These are phyloP conservation scores for Pythium phragmiticola DNA, from an alignment of 352 stramenopile genomes.

Conservation along the genomic window DNA sequence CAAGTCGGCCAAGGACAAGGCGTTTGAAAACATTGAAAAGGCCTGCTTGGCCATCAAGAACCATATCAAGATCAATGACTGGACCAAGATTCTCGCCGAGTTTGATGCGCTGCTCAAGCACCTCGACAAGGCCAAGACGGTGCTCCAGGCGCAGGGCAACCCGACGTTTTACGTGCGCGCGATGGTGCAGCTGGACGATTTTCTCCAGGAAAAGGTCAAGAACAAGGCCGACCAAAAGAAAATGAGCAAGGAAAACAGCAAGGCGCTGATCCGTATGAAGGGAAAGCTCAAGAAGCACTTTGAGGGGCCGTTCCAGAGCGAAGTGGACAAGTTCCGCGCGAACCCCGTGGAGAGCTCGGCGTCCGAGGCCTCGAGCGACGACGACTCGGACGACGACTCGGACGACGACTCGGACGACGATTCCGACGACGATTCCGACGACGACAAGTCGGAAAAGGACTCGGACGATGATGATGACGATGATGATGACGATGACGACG, in stretches of 20 bases:
- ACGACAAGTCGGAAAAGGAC: slow-evolving; percentile 27
- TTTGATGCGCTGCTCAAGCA: slow-evolving; percentile 95
- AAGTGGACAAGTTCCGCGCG: slow-evolving; percentile 90
- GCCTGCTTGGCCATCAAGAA: slow-evolving; percentile 78
- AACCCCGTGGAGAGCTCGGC: slow-evolving; percentile 86
- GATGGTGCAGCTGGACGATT: slow-evolving; percentile 93
- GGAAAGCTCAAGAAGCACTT: slow-evolving; percentile 96
- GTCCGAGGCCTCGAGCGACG: slow-evolving; percentile 43
- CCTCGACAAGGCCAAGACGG: slow-evolving; percentile 87
- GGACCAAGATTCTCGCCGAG: slow-evolving; percentile 93
- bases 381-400: slow-evolving; percentile 36
- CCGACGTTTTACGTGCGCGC: slow-evolving; percentile 93
- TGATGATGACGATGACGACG: slow-evolving; percentile 30
- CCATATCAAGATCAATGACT: slow-evolving; percentile 96
- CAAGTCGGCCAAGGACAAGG: slow-evolving; percentile 80
- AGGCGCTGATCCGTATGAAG: slow-evolving; percentile 97
- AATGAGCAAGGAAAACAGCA: slow-evolving; percentile 95
- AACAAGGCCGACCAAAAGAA: slow-evolving; percentile 98
- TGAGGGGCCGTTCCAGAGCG: slow-evolving; percentile 79
- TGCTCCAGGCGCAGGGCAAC: slow-evolving; percentile 80
- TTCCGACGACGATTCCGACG: slow-evolving; percentile 32
- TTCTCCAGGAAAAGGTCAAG: slow-evolving; percentile 89
- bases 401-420: slow-evolving; percentile 35
- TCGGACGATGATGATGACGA: slow-evolving; percentile 34
- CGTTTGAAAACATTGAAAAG: slow-evolving; percentile 50